A percentile compares a stretch with the other conserved stretches of the same genome.
phyloP scores from a whole-genome alignment of 495 filamentous ascomycete species.

The Thermochaetoides thermophila region DNA sequence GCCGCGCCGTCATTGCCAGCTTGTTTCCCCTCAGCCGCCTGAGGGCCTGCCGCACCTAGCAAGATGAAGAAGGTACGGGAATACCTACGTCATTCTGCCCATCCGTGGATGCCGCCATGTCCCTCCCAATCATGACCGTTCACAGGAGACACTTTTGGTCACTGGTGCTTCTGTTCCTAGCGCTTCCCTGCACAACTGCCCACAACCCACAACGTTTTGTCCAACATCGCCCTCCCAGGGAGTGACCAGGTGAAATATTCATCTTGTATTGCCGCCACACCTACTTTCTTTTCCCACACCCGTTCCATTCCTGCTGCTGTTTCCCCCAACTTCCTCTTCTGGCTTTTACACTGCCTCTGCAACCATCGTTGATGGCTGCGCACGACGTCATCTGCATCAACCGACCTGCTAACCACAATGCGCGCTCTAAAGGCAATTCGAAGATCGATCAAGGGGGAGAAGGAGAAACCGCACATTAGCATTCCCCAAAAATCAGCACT shows the following conservation, averaged over 20 bases:
- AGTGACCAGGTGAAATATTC: too few relatives aligned
- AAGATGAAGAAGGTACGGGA: conserved; percentile 41
- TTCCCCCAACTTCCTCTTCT: too few relatives aligned
- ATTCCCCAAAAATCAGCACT: conserved; percentile 88
- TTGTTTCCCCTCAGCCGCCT: conserved; percentile 2
- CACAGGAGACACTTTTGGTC: too few relatives aligned
- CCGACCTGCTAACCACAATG: conserved; percentile 27
- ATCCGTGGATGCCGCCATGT: conserved; percentile 9
- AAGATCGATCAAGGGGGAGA: conserved; percentile 77
- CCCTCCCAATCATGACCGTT: too few relatives aligned
- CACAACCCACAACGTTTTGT: too few relatives aligned
- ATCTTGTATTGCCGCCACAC: too few relatives aligned
- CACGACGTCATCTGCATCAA: too few relatives aligned
- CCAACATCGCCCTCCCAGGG: too few relatives aligned
- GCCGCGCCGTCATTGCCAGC: conserved; percentile 2
- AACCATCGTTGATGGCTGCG: background rate
- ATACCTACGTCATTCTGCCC: conserved; percentile 30
- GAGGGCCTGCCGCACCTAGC: conserved; percentile 12
- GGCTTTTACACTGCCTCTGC: background rate
- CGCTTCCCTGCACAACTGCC: too few relatives aligned
- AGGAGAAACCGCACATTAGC: conserved; percentile 64
- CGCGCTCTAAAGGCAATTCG: conserved; percentile 47
- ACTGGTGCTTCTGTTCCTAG: too few relatives aligned
- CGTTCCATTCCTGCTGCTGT: too few relatives aligned
- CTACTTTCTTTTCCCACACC: background rate